Conservation (phyloP, 176 grass and related monocot genomes). For the Carex pumila region DNA sequence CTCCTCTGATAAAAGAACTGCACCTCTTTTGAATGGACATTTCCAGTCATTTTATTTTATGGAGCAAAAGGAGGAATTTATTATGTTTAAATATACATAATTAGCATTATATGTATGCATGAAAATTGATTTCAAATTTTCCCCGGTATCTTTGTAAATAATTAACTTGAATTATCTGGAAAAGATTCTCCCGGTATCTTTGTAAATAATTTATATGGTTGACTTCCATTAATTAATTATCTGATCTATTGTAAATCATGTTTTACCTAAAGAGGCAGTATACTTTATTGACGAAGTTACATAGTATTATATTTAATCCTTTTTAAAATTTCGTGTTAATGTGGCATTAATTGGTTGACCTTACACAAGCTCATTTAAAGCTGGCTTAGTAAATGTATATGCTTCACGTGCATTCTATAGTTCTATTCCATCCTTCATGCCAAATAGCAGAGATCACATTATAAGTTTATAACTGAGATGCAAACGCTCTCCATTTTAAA, state of each 20-base stretch:
- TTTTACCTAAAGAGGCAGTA: too few relatives aligned
- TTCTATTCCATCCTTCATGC: conserved; percentile 8
- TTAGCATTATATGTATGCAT: background rate
- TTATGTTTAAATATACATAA: background rate
- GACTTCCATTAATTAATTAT: background rate
- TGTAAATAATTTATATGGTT: background rate
- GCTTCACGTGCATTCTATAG: background rate
- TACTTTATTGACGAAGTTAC: too few relatives aligned
- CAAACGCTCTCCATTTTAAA: too few relatives aligned
- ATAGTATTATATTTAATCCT: too few relatives aligned
- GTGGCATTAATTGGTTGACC: background rate
- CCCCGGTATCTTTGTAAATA: background rate
- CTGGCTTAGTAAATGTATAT: background rate
- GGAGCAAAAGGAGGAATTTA: background rate
- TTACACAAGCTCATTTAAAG: background rate
- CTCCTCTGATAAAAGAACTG: background rate
- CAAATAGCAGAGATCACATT: background rate
- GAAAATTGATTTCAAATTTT: background rate
- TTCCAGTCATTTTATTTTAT: background rate
- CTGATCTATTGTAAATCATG: too few relatives aligned
- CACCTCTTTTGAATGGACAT: background rate
- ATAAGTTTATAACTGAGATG: background rate
- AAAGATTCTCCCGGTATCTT: background rate
- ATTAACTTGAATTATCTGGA: background rate
- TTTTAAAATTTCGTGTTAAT: background rate